A percentile compares a stretch with the other conserved stretches of the same genome.
Conservation (phyloP, 495 filamentous ascomycete genomes). For the Massariosphaeria phaeospora region DNA sequence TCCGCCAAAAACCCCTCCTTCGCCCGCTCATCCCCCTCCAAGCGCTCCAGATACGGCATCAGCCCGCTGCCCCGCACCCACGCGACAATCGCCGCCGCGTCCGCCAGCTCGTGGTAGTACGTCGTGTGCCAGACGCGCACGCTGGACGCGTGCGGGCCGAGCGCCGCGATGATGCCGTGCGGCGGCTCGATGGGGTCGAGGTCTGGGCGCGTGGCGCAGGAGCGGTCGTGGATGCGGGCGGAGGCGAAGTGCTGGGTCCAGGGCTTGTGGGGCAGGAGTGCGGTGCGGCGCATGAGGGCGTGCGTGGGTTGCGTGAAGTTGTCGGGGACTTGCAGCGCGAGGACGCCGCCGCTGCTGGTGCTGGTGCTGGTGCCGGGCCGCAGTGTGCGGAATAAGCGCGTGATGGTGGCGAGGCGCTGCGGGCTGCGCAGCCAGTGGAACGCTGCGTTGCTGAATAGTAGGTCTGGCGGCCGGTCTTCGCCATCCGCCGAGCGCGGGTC, state of each 20-base stretch:
- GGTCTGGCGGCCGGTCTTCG: slow-evolving; percentile 37
- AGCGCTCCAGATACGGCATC: slow-evolving; percentile 47
- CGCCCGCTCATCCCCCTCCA: slow-evolving; percentile 35
- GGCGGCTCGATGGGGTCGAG: slow-evolving; percentile 48
- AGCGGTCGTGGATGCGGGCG: slow-evolving; percentile 16
- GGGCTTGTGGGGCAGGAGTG: slow-evolving; percentile 34
- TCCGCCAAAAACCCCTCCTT: slow-evolving; percentile 41
- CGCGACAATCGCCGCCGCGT: slow-evolving; percentile 48
- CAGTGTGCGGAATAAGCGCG: slow-evolving; percentile 41
- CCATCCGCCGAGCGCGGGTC: no score
- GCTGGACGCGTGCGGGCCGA: slow-evolving; percentile 42
- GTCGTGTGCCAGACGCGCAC: slow-evolving; percentile 51
- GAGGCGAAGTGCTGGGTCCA: slow-evolving; percentile 33
- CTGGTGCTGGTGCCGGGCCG: no score
- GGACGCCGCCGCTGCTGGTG: no score
- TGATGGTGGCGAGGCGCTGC: slow-evolving; percentile 44
- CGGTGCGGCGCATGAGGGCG: slow-evolving; percentile 47
- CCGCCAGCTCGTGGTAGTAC: slow-evolving; percentile 50
- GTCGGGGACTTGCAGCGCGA: slow-evolving; percentile 54
- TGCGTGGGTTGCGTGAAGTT: slow-evolving; percentile 50
- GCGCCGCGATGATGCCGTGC: slow-evolving; percentile 44
- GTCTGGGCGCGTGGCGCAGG: slow-evolving; percentile 36
- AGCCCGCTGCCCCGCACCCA: slow-evolving; percentile 56
- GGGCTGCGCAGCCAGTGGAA: slow-evolving; percentile 51
- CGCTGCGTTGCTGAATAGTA: slow-evolving; percentile 54